phyloP scores from a whole-genome alignment of 2,329 filamentous ascomycete genomes.

The Aspergillus texensis region DNA sequence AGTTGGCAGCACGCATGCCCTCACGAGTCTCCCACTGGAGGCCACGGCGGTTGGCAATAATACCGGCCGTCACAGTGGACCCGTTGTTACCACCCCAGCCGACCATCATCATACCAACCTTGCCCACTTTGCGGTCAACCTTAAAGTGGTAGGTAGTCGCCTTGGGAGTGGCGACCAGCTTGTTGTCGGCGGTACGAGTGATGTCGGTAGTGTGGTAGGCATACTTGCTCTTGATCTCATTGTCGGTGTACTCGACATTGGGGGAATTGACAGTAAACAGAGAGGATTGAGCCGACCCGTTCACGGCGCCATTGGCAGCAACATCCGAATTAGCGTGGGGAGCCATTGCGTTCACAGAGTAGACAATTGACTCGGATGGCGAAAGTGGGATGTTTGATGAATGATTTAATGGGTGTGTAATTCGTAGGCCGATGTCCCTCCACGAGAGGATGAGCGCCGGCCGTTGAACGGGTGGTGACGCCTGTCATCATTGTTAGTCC shows the following conservation, averaged over 20 bases:
- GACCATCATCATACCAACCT: slow-evolving; percentile 95
- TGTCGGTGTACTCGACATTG: slow-evolving; percentile 87
- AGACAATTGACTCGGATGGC: slow-evolving; percentile 49
- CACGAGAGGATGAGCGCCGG: slow-evolving; percentile 88
- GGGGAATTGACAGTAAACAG: slow-evolving; percentile 88
- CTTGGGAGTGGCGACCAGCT: slow-evolving; percentile 80
- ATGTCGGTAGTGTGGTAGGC: slow-evolving; percentile 93
- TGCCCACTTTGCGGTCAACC: slow-evolving; percentile 89
- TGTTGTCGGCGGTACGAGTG: slow-evolving; percentile 69
- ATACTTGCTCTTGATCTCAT: slow-evolving; percentile 90
- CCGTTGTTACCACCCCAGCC: slow-evolving; percentile 99
- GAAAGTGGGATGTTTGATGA: slow-evolving; percentile 48
- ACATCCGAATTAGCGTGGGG: slow-evolving; percentile 77
- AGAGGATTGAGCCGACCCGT: slow-evolving; percentile 53
- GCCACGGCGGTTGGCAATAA: slow-evolving; percentile 88
- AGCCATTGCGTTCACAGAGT: slow-evolving; percentile 68
- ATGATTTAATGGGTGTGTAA: slow-evolving; percentile 48
- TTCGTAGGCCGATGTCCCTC: slow-evolving; percentile 70
- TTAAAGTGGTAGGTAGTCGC: slow-evolving; percentile 97
- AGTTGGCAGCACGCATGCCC: slow-evolving; percentile 82
- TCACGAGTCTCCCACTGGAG: slow-evolving; percentile 94
- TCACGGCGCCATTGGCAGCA: slow-evolving; percentile 55
- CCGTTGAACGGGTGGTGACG: slow-evolving; percentile 95
- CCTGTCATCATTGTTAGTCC: slow-evolving; percentile 51
- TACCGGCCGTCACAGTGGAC: slow-evolving; percentile 93